Conservation (phyloP, 2,329 filamentous ascomycete species). For the Aquanectria penicillioides region DNA sequence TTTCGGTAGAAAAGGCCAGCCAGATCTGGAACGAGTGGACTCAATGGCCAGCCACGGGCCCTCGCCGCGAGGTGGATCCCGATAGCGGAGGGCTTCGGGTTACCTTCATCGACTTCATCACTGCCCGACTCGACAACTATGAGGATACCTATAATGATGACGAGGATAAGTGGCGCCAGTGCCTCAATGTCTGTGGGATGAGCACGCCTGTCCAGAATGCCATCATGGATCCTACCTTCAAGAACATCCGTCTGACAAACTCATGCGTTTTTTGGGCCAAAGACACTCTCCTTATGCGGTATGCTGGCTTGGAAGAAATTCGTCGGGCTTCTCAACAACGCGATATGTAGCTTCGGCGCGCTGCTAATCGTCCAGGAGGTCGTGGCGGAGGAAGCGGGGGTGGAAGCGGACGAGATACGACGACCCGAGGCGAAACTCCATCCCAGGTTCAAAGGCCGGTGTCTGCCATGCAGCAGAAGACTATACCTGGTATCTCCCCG, state of each 20-base stretch:
- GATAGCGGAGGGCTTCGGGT: constrained; percentile 5
- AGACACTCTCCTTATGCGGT: constrained; percentile 31
- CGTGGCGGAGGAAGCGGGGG: too few relatives aligned
- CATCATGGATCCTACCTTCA: constrained; percentile 33
- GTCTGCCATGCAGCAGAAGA: too few relatives aligned
- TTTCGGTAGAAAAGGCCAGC: constrained; percentile 20
- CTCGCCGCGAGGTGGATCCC: constrained; percentile 22
- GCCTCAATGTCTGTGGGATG: constrained; percentile 22
- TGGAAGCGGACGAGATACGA: too few relatives aligned
- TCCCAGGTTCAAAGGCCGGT: too few relatives aligned
- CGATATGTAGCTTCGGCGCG: too few relatives aligned
- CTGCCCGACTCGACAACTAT: constrained; percentile 6
- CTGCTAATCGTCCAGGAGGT: too few relatives aligned
- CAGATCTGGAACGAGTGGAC: constrained; percentile 27
- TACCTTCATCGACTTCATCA: constrained; percentile 25
- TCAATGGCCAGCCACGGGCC: constrained; percentile 15
- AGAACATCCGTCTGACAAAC: constrained; percentile 15
- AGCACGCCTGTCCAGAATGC: constrained; percentile 13
- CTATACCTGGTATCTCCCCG: too few relatives aligned
- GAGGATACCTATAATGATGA: constrained; percentile 15
- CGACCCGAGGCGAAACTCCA: too few relatives aligned
- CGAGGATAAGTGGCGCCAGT: constrained; percentile 15
- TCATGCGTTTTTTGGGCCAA: constrained; percentile 29
- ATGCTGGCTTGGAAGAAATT: too few relatives aligned
- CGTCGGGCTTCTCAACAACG: too few relatives aligned